Evolutionary conservation across 106 monocot genomes (phyloP), one percentile per base, ranked within the genome.

Genomic region (Phalaenopsis aphrodite): DNA sequence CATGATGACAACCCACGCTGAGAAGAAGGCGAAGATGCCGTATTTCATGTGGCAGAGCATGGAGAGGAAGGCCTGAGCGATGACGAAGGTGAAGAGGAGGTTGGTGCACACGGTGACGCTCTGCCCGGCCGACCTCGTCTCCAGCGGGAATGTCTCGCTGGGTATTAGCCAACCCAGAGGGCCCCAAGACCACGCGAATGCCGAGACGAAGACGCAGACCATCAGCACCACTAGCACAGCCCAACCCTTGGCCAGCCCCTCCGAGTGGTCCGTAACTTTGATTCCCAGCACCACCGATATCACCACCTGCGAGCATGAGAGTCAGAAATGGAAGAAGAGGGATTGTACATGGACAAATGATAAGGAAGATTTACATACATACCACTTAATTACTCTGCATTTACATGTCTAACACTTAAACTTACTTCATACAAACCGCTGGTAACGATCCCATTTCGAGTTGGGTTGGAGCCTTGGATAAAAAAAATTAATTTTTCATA

Each of bases 31-130:
- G 38, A 94, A 89, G 79, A 94, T 89, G 41, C 67, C 88, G 79
- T 77, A 89, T 81, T 86, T 87, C 81, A 94, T 52, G 81, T 72
- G 76, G 83, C 94, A 94, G n/a, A 94, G 81, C 91, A 94, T 91
- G 57, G 91, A 89, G 45, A 91, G 91, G 83, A 94, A 91, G 0
- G 91, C 86, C 81, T 94, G 91, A 4, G 91, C 94, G 48, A 94
- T 91, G 75, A 88, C 78, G 82, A 94, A 94, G 55, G 91, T 91
- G 86, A 91, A 94, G 85, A 94, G 85, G 77, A 94, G 79, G 85
- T 94, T 94, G 67, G 84, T 85, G 86, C 89, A 87, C 5, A 94
- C 93, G 3, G 93, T 89, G 55, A 89, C 82, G 75, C 88, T 83
- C 83, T 89, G 89, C 5, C 91, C 91, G 0, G 93, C 91, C 14